Percentiles rank a stretch among this genome's conserved stretches.
Conservation (phyloP, 768 basidiomycete species). For the Chiua virens region DNA sequence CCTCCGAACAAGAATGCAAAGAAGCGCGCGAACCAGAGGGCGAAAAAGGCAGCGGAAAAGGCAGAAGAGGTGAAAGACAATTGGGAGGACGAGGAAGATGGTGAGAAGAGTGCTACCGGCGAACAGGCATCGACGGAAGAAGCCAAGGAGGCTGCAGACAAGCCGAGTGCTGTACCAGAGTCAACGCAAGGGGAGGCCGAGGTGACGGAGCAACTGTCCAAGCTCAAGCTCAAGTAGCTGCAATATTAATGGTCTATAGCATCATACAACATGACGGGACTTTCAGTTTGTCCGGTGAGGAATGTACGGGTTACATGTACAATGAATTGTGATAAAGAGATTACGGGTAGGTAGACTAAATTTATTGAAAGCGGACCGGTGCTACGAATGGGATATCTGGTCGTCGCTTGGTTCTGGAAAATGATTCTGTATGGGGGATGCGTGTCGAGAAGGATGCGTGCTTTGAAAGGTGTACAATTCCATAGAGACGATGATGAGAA, state of each 20-base stretch:
- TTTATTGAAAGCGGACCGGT: neutral
- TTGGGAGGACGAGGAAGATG: slow-evolving; percentile 77
- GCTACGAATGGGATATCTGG: slow-evolving; percentile 17
- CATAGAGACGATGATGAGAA: slow-evolving; percentile 69
- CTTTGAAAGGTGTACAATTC: slow-evolving; percentile 51
- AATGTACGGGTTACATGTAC: neutral
- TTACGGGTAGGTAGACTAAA: slow-evolving; percentile 19
- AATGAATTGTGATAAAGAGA: neutral
- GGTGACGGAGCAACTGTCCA: slow-evolving; percentile 53
- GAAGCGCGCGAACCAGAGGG: slow-evolving; percentile 77
- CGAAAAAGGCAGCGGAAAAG: slow-evolving; percentile 59
- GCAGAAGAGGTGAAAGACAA: slow-evolving; percentile 63
- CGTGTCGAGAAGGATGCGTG: slow-evolving; percentile 8
- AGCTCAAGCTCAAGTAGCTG: slow-evolving; percentile 53
- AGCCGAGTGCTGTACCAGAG: slow-evolving; percentile 21
- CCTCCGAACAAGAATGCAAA: slow-evolving; percentile 78
- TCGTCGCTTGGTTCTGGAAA: slow-evolving; percentile 4
- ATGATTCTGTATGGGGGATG: neutral
- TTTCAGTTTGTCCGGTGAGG: too few species aligned
- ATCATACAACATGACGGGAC: too few species aligned
- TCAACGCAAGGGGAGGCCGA: slow-evolving; percentile 20
- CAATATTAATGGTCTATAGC: neutral
- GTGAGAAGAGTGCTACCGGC: slow-evolving; percentile 26
- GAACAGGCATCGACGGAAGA: slow-evolving; percentile 4
- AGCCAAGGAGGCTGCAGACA: slow-evolving; percentile 23